These are phyloP conservation scores for Xylariales sp. DNA, from an alignment of 2,329 filamentous ascomycete genomes.

Conservation along the genomic window DNA sequence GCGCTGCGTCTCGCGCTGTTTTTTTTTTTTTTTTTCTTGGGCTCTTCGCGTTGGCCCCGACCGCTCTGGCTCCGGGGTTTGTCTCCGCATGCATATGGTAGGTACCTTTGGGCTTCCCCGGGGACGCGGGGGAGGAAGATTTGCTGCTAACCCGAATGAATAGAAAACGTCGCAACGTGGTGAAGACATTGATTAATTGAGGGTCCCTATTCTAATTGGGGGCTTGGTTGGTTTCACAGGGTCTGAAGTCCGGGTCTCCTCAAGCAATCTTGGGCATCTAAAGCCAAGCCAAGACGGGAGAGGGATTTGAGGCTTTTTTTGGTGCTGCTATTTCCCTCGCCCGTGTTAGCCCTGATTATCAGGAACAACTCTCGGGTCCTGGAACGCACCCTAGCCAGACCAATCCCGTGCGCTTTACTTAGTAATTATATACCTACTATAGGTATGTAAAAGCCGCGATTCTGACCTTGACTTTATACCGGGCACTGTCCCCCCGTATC, in stretches of 20 bases:
- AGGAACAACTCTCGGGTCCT: conserved; percentile 22
- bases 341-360: conserved; percentile 16
- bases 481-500: background rate
- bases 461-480: background rate
- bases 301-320: conserved; percentile 24
- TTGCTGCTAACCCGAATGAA: conserved; percentile 11
- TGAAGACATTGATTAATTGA: conserved; percentile 19
- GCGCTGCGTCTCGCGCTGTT: conserved; percentile 3
- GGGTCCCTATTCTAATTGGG: conserved; percentile 23
- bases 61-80: conserved; percentile 7
- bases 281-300: conserved; percentile 19
- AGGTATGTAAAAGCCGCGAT: background rate
- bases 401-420: background rate
- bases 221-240: conserved; percentile 6
- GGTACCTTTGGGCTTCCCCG: background rate
- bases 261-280: conserved; percentile 20
- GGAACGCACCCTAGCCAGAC: conserved; percentile 9
- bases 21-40: background rate
- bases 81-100: background rate
- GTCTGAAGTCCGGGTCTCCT: background rate
- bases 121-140: conserved; percentile 25
- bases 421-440: no score
- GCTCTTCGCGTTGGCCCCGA: background rate
- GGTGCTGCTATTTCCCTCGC: background rate
- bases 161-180: background rate